Percentiles rank a stretch among this genome's conserved stretches.
These are phyloP conservation scores for Salvia miltiorrhiza DNA, from an alignment of 257 asterid species.

Conservation along the genomic window DNA sequence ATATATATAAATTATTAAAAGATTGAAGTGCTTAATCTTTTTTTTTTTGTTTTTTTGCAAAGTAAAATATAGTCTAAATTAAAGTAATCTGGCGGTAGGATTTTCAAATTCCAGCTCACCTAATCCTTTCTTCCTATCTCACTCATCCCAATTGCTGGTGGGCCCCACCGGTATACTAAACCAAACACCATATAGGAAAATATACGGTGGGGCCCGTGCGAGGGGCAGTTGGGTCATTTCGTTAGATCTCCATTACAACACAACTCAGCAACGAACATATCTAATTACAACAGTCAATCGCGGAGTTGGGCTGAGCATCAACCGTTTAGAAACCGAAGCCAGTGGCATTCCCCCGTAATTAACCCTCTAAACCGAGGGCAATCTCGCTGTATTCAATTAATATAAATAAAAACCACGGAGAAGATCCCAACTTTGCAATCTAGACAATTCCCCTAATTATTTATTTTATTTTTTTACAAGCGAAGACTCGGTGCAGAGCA, in stretches of 20 bases:
- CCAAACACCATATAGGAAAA: neutral
- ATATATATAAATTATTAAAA: too few relatives aligned
- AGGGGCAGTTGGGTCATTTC: slow-evolving; percentile 20
- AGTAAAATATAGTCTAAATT: too few relatives aligned
- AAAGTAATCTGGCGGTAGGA: neutral
- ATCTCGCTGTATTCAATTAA: slow-evolving; percentile 8
- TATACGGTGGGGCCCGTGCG: neutral
- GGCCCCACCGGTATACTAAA: neutral
- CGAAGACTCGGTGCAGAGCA: slow-evolving; percentile 48
- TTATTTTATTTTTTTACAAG: slow-evolving; percentile 16
- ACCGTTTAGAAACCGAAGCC: slow-evolving; percentile 27
- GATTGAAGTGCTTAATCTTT: too few relatives aligned
- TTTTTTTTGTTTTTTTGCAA: too few relatives aligned
- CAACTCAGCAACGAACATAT: slow-evolving; percentile 13
- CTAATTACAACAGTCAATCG: too few relatives aligned
- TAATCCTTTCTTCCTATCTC: neutral
- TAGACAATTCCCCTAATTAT: slow-evolving; percentile 25
- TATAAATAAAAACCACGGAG: slow-evolving; percentile 28
- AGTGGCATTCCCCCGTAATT: slow-evolving; percentile 47
- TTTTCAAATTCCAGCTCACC: neutral
- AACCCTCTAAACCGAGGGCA: slow-evolving; percentile 14
- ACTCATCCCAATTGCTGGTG: neutral
- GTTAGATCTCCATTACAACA: slow-evolving; percentile 7
- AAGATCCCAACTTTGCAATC: slow-evolving; percentile 52
- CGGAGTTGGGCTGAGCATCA: too few relatives aligned